Evolutionary conservation across 805 yeast genomes (phyloP), one percentile per base, ranked within the genome.

Genomic region (Blastobotrys terrestris): DNA sequence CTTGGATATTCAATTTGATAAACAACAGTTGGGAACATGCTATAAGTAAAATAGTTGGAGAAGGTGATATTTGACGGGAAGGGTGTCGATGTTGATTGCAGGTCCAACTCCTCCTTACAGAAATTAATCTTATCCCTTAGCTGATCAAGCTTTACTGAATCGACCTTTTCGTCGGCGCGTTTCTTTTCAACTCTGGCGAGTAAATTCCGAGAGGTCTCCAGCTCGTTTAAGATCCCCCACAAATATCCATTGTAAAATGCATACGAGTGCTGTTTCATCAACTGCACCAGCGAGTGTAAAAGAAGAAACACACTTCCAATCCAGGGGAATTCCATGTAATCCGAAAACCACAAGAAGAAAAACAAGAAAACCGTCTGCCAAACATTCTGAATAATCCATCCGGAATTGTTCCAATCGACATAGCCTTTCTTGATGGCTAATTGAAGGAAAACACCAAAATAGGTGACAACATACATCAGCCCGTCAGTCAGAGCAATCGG

Each of bases 251-350:
- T 91, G 71, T 83, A 94, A 63, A 87, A 90, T 1, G 88, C 88
- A 66, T 84, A 94, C 1, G 98, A 90, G 67, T 94, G 98, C 81
- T 85, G 85, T 66, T 94, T 94, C 99, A 94, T 94, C 60, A 95
- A 66, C 58, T 90, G 73, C 1, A 94, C 98, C 48, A 89, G 73
- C 8, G 90, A 80, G 65, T 94, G 99, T 49, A 94, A 72, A 55
- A 88, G 78, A 56, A 94, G 70, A 62, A 88, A 94, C 44, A 91
- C 91, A 63, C 83, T 83, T 1, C 89, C 96, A 48, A 91, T 86
- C 99, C 99, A 94, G 11, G 95, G 89, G 61, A 78, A 86, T 42
- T 76, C 71, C 65, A 72, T 67, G 47, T 65, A 64, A 44, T 83
- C 80, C 2, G 94, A 80, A 62, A 80, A 73, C 57, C 72, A 68